Evolutionary conservation across 139 green algal genomes (phyloP).

Genomic region (Haematococcus sp.): DNA sequence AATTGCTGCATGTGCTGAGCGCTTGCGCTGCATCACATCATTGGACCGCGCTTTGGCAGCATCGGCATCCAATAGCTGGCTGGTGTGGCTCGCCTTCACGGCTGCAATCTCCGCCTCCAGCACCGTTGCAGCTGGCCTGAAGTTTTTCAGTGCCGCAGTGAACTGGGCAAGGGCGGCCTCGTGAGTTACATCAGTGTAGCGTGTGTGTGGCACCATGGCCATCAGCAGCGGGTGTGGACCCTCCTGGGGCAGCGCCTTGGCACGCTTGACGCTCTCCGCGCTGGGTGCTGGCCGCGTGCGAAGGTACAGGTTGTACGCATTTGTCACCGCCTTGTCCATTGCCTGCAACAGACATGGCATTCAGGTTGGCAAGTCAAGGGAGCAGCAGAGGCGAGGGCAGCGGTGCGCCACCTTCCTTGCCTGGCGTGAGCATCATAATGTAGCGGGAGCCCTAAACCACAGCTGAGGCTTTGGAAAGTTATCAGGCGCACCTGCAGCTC

Average conservation of each 20-base stretch:
- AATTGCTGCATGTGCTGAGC: constrained; percentile 45
- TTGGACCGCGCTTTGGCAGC: neutral
- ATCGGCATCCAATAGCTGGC: constrained; percentile 19
- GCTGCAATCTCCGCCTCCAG: constrained; percentile 79
- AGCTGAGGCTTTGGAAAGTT: too few species aligned
- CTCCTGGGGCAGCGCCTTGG: constrained; percentile 58
- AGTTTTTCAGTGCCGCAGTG: constrained; percentile 60
- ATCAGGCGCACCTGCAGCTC: constrained; percentile 44
- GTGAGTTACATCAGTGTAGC: constrained; percentile 14
- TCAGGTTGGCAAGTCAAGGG: neutral
- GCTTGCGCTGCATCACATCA: constrained; percentile 69
- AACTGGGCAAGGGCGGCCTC: constrained; percentile 51
- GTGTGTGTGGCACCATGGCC: constrained; percentile 38
- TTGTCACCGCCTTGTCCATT: constrained; percentile 45
- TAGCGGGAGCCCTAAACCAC: too few species aligned
- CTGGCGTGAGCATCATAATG: too few species aligned
- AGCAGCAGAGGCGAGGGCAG: too few species aligned
- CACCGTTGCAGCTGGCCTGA: constrained; percentile 84
- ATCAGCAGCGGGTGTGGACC: constrained; percentile 81
- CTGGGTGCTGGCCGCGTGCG: constrained; percentile 79
- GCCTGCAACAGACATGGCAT: constrained; percentile 15
- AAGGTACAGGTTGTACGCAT: constrained; percentile 87
- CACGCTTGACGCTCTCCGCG: constrained; percentile 66
- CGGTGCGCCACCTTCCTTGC: too few species aligned
- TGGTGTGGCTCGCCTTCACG: constrained; percentile 28